Percentiles rank a stretch among this genome's conserved stretches.
These are phyloP conservation scores for Paracorniculantispora psalliotae DNA, from an alignment of 2,329 filamentous ascomycete genomes.

Conservation along the genomic window DNA sequence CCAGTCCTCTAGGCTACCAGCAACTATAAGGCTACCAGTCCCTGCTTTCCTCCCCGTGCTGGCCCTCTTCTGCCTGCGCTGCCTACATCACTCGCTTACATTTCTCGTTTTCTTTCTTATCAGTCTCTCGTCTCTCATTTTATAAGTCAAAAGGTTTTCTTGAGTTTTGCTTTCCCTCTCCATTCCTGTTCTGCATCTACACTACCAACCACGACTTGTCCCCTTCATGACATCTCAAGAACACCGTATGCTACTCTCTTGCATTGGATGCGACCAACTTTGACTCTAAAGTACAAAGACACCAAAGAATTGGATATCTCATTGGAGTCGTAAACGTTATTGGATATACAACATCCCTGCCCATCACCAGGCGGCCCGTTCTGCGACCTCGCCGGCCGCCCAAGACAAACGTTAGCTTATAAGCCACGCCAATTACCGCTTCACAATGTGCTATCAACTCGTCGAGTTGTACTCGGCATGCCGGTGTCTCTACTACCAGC, in stretches of 20 bases:
- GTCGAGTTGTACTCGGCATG: slow-evolving; percentile 83
- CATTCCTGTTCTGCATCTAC: neutral
- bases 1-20: slow-evolving; percentile 6
- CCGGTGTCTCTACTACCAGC: slow-evolving; percentile 81
- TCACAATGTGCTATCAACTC: slow-evolving; percentile 78
- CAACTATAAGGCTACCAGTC: slow-evolving; percentile 6
- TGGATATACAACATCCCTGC: neutral
- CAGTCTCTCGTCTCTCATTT: slow-evolving; percentile 12
- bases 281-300: neutral
- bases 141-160: neutral
- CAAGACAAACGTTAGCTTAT: neutral
- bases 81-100: neutral
- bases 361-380: neutral
- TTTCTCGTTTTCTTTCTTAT: too few species aligned
- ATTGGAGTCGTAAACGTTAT: neutral
- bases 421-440: neutral
- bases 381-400: neutral
- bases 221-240: neutral
- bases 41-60: neutral
- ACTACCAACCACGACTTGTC: neutral
- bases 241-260: neutral
- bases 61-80: neutral
- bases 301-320: neutral
- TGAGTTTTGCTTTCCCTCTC: neutral
- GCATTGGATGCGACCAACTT: neutral